Evolutionary conservation across 2,329 filamentous ascomycete species (phyloP), one percentile per base, ranked within the genome.

Genomic region (Thielaviopsis ethacetica): DNA sequence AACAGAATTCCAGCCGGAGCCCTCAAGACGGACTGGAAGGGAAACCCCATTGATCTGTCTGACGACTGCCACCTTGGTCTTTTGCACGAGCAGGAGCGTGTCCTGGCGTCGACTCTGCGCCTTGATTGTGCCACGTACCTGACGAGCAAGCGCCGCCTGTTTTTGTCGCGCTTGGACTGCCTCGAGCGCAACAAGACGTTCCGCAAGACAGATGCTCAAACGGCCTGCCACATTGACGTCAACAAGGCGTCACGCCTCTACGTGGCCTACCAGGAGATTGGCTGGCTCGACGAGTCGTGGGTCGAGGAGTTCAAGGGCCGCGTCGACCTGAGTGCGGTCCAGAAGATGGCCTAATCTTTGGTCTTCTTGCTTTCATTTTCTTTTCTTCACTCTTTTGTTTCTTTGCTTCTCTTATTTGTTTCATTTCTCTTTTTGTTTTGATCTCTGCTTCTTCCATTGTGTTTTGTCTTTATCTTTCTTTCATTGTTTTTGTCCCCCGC

Each of bases 181-280:
- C 80, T 83, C 1, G 73, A 75, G 59, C 82, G 81, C 41, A 79
- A 80, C 68, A 93, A 94, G 71, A 86, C 91, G 66, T 96, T 95
- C 70, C 84, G 88, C 69, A 95, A 95, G 79, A 97, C 91, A 1
- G 88, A 95, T 68, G 89, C 90, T 5, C 91, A 97, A 70, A 88
- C 95, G 69, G 89, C 88, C n/a, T 95, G 89, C 78, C 94, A 94
- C 75, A 95, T 96, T 63, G 91, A 97, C 66, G 91, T 97, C 69
- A 96, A 96, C 76, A 97, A 96, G 75, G 89, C 91, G 2, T 94
- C 88, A 64, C 91, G 91, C 70, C 76, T 97, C 53, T 95, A 89
- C 87, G 84, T 83, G 44, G 89, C 89, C 5, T 97, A 88, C 68
- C 87, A 95, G 55, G 85, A 83, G 65, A 87, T 93, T 44, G 86